A percentile compares a stretch with the other conserved stretches of the same genome.
Conservation (phyloP, 169 alveolate species). For the Eimeria sp. region DNA sequence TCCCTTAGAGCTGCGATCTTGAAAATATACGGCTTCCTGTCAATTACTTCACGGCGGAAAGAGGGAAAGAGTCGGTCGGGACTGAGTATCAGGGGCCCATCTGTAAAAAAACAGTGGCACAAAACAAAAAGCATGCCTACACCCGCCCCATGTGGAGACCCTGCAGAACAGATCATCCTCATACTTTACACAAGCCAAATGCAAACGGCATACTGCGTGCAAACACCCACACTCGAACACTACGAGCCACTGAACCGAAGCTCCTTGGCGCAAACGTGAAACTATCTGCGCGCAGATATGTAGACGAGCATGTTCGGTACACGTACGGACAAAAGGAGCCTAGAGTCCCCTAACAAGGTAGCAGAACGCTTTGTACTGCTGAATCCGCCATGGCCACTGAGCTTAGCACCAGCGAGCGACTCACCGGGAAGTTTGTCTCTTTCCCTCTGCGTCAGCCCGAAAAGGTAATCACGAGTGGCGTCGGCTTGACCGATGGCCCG, state of each 20-base stretch:
- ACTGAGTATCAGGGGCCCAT: slow-evolving; percentile 98
- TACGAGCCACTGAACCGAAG: neutral
- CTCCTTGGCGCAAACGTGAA: neutral
- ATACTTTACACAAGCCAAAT: neutral
- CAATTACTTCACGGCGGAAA: slow-evolving; percentile 98
- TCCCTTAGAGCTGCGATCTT: slow-evolving; percentile 98
- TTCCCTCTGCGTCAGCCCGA: slow-evolving; percentile 93
- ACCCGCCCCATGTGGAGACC: neutral
- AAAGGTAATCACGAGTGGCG: slow-evolving; percentile 96
- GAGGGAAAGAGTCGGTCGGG: slow-evolving; percentile 98
- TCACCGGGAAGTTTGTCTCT: slow-evolving; percentile 90
- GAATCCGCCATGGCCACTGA: neutral
- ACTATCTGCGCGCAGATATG: neutral
- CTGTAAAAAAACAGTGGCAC: slow-evolving; percentile 85
- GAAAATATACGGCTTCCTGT: slow-evolving; percentile 96
- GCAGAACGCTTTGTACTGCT: neutral
- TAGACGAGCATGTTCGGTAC: neutral
- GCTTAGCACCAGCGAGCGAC: neutral
- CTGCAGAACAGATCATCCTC: neutral
- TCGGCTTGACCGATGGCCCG: slow-evolving; percentile 99
- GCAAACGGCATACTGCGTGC: neutral
- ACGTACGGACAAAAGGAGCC: neutral
- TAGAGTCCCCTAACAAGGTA: neutral
- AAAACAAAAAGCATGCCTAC: neutral
- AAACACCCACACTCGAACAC: neutral